A percentile compares a stretch with the other conserved stretches of the same genome.
Conservation (phyloP, 768 basidiomycete genomes). For the Kwoniella europaea region DNA sequence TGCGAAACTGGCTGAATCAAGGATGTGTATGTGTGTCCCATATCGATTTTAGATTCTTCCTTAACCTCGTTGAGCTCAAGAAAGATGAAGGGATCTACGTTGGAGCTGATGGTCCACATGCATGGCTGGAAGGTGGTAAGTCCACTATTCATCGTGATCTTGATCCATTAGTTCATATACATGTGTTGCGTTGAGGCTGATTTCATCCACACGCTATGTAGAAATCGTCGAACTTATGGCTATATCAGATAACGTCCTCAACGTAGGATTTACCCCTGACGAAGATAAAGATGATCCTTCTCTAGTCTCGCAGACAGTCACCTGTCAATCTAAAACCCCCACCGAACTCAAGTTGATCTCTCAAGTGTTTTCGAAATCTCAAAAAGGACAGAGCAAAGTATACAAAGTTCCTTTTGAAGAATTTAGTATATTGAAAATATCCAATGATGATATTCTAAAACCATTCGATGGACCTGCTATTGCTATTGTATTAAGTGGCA, state of each 20-base stretch:
- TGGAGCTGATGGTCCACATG: conserved; percentile 93
- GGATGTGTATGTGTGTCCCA: not conserved
- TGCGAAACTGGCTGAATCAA: not conserved
- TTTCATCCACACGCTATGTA: conserved; percentile 59
- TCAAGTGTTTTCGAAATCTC: conserved; percentile 28
- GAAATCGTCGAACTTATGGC: conserved; percentile 99
- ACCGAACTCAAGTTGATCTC: conserved; percentile 19
- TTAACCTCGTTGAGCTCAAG: conserved; percentile 79
- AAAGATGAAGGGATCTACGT: conserved; percentile 92
- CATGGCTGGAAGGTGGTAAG: conserved; percentile 90
- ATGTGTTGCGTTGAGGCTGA: no score
- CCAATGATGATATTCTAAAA: conserved; percentile 30
- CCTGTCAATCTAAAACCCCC: conserved; percentile 29
- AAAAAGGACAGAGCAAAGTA: conserved; percentile 27
- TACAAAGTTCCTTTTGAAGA: conserved; percentile 50
- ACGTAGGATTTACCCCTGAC: conserved; percentile 47
- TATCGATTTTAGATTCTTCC: conserved; percentile 67
- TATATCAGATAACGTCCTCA: conserved; percentile 62
- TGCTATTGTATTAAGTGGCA: conserved; percentile 35
- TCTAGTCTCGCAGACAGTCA: conserved; percentile 41
- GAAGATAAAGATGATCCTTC: conserved; percentile 41
- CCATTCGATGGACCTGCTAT: conserved; percentile 44
- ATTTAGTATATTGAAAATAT: conserved; percentile 45
- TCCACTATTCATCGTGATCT: no score
- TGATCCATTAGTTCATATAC: no score